phyloP scores from a whole-genome alignment of 1,139 yeast genomes.

The Magnusiomyces ingens region DNA sequence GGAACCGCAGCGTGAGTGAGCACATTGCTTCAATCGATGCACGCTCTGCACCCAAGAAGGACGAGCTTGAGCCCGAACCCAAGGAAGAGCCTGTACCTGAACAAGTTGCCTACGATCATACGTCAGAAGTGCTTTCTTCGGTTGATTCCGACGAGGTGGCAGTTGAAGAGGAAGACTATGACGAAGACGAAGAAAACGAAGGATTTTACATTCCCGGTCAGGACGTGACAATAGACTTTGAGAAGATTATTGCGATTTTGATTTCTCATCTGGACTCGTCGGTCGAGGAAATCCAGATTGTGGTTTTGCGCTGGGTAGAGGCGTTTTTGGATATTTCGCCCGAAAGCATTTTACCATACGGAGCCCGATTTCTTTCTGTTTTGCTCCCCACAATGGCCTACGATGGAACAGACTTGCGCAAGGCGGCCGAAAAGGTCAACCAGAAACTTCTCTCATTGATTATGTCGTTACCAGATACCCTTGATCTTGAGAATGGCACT shows the following conservation, averaged over 20 bases:
- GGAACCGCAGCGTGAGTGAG: neutral
- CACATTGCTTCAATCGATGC: neutral
- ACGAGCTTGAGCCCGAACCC: neutral
- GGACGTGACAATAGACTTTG: conserved; percentile 74
- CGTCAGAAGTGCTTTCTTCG: neutral
- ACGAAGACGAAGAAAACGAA: conserved; percentile 36
- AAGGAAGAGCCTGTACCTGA: neutral
- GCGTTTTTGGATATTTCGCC: conserved; percentile 72
- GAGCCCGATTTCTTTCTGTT: conserved; percentile 52
- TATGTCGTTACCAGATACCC: conserved; percentile 28
- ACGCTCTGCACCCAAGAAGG: neutral
- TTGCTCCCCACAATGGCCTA: conserved; percentile 52
- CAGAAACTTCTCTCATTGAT: conserved; percentile 44
- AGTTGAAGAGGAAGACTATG: conserved; percentile 19
- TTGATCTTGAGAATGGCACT: conserved; percentile 11
- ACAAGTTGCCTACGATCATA: neutral
- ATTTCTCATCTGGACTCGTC: conserved; percentile 69
- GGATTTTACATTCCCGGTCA: conserved; percentile 76
- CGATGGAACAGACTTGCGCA: conserved; percentile 45
- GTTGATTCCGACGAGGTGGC: conserved; percentile 15
- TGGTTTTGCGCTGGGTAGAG: conserved; percentile 78
- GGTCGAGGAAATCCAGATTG: conserved; percentile 72
- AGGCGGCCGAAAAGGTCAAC: conserved; percentile 51
- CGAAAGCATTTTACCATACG: conserved; percentile 58
- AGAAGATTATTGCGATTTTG: conserved; percentile 71